Evolutionary conservation across 2,329 filamentous ascomycete species (phyloP).

Genomic region (Neonectria neomacrospora): DNA sequence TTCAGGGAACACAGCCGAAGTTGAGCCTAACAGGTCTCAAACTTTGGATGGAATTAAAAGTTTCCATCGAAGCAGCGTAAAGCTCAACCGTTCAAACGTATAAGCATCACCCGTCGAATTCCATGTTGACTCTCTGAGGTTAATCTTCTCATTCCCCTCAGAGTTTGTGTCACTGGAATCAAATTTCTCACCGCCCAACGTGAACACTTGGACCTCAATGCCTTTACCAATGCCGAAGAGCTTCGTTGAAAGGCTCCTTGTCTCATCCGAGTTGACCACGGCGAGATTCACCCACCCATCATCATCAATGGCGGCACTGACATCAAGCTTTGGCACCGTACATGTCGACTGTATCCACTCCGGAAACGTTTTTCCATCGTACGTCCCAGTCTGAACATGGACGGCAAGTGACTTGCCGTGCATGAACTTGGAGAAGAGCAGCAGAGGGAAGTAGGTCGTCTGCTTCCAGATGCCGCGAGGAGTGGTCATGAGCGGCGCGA

Average conservation of each 20-base stretch:
- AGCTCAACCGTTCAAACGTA: constrained; percentile 72
- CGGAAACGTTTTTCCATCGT: constrained; percentile 72
- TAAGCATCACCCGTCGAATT: constrained; percentile 65
- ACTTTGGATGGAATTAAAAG: too few species aligned
- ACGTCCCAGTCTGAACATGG: constrained; percentile 71
- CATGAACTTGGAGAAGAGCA: constrained; percentile 68
- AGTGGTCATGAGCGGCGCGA: constrained; percentile 78
- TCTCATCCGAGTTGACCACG: constrained; percentile 76
- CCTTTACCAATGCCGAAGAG: constrained; percentile 63
- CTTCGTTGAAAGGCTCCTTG: constrained; percentile 65
- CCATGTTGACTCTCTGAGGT: constrained; percentile 60
- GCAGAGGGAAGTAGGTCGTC: constrained; percentile 78
- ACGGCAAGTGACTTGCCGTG: constrained; percentile 74
- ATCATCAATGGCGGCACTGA: constrained; percentile 67
- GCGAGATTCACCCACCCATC: constrained; percentile 71
- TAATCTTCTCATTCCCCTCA: constrained; percentile 68
- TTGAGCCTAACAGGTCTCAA: too few species aligned
- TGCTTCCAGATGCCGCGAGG: constrained; percentile 71
- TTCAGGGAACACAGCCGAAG: too few species aligned
- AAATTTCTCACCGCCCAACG: constrained; percentile 52
- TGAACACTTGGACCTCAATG: constrained; percentile 67
- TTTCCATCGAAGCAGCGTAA: constrained; percentile 73
- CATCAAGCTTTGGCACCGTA: constrained; percentile 75
- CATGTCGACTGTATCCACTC: constrained; percentile 71
- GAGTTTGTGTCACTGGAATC: constrained; percentile 67